Conservation (phyloP, 257 asterid genomes). For the Petunia axillaris region DNA sequence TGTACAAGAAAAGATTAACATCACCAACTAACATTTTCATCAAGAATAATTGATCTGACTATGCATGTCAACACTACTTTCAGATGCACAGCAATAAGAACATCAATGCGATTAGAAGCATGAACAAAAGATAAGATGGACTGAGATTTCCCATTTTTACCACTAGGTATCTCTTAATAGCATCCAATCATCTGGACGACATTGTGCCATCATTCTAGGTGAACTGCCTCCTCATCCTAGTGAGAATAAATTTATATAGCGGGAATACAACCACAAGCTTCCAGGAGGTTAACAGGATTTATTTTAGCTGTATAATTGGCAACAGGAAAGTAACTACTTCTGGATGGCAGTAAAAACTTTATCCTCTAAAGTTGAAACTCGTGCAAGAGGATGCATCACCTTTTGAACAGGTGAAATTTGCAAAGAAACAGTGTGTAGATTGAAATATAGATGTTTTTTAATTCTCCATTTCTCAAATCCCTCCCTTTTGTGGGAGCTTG, state of each 20-base stretch:
- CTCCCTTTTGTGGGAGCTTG: constrained; percentile 1
- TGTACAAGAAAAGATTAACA: too few species aligned
- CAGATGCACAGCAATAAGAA: too few species aligned
- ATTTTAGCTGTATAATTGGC: neutral
- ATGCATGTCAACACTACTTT: too few species aligned
- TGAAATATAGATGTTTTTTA: neutral
- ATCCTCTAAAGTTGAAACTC: constrained; percentile 17
- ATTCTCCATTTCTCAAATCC: neutral
- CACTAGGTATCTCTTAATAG: too few species aligned
- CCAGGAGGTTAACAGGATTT: neutral
- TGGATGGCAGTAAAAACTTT: neutral
- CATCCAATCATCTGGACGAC: too few species aligned
- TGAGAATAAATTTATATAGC: neutral
- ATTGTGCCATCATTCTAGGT: neutral
- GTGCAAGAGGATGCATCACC: constrained; percentile 1
- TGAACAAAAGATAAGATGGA: too few species aligned
- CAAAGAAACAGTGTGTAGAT: neutral
- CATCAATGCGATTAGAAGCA: too few species aligned
- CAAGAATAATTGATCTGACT: too few species aligned
- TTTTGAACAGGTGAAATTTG: constrained; percentile 8
- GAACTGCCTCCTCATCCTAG: neutral
- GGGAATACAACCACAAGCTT: neutral
- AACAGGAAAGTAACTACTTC: neutral
- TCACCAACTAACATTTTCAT: too few species aligned
- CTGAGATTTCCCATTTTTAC: too few species aligned